Conservation (phyloP, 139 green algal genomes). For the Dunaliella sp. region DNA sequence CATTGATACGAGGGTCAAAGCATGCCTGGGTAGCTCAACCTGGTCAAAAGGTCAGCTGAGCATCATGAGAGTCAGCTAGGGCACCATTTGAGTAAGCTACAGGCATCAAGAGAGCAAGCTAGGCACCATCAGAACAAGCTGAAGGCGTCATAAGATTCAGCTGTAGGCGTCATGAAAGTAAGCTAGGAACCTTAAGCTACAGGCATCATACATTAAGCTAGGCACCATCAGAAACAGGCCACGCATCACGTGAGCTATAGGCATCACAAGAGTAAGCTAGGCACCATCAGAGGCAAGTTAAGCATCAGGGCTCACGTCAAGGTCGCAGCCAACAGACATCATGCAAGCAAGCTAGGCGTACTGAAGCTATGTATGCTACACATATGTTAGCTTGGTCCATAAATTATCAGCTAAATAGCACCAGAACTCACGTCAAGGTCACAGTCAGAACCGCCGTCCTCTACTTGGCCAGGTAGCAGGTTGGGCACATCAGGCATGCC, state of each 20-base stretch:
- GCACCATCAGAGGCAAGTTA: background rate
- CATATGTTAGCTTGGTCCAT: too few species aligned
- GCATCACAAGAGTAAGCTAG: background rate
- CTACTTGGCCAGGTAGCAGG: conserved; percentile 16
- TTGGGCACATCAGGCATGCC: conserved; percentile 20
- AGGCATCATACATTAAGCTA: too few species aligned
- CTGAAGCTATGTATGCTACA: background rate
- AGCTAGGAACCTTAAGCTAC: background rate
- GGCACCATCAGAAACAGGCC: too few species aligned
- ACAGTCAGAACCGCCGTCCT: conserved; percentile 45
- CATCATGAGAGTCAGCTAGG: too few species aligned
- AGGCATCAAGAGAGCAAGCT: background rate
- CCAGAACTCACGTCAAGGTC: conserved; percentile 23
- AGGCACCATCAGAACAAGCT: too few species aligned
- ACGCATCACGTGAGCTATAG: background rate
- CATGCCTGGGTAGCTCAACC: background rate
- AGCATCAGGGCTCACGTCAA: background rate
- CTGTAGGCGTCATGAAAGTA: background rate
- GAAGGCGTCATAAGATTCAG: too few species aligned
- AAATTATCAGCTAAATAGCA: background rate
- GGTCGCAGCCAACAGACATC: background rate
- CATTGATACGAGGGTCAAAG: background rate
- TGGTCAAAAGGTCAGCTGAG: too few species aligned
- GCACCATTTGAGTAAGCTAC: background rate
- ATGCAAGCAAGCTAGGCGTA: background rate